These are phyloP conservation scores for Staphylotrichum tortipilum DNA, from an alignment of 495 filamentous ascomycete species.

Conservation along the genomic window DNA sequence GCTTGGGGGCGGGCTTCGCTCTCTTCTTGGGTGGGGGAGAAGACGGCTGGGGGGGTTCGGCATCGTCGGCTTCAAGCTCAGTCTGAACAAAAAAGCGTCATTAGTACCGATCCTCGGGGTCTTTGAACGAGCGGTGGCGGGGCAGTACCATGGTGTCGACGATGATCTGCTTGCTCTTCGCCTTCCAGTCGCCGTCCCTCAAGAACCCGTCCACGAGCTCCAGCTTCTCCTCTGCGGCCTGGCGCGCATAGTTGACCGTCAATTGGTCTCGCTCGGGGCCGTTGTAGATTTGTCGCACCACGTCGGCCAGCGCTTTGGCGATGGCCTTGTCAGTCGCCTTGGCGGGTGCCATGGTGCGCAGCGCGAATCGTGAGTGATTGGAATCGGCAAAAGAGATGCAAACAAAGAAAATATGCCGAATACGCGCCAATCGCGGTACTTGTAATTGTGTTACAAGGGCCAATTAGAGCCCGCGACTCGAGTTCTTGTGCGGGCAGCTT, in stretches of 20 bases:
- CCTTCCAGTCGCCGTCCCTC: constrained; percentile 63
- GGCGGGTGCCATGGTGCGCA: constrained; percentile 4
- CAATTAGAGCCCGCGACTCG: too few species aligned
- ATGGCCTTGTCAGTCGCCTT: constrained; percentile 4
- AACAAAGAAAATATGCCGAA: too few species aligned
- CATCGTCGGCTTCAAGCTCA: constrained; percentile 1
- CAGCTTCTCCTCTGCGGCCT: constrained; percentile 55
- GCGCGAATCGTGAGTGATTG: too few species aligned
- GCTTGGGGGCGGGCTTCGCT: constrained; percentile 9
- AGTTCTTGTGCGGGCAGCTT: too few species aligned
- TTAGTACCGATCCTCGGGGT: background rate
- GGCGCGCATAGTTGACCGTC: constrained; percentile 67
- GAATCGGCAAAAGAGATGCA: background rate
- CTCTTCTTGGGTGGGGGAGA: constrained; percentile 2
- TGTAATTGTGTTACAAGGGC: too few species aligned
- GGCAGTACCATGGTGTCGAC: constrained; percentile 59
- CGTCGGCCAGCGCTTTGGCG: constrained; percentile 43
- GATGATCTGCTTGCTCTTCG: constrained; percentile 68
- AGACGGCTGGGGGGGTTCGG: background rate
- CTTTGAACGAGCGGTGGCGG: background rate
- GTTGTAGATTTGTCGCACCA: constrained; percentile 50
- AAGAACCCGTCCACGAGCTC: constrained; percentile 62
- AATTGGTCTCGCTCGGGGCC: constrained; percentile 53
- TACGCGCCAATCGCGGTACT: too few species aligned
- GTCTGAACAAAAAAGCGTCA: background rate